Conservation (phyloP, 2,329 filamentous ascomycete species). For the Phialophora verrucosa region DNA sequence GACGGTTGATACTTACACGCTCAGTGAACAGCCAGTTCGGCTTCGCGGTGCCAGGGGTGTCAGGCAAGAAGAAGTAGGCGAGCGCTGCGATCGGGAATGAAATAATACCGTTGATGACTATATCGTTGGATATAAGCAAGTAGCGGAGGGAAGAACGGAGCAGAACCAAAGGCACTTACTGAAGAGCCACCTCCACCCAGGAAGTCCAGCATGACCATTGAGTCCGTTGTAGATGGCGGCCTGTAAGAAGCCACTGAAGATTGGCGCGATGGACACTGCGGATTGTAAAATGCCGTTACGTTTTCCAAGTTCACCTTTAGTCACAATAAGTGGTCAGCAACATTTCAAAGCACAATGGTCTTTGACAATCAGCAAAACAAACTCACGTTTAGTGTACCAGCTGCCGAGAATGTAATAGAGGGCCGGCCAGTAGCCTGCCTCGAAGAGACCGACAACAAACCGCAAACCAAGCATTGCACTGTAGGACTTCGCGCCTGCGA, state of each 20-base stretch:
- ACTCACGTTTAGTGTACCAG: slow-evolving; percentile 34
- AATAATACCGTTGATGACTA: slow-evolving; percentile 33
- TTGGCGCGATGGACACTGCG: slow-evolving; percentile 33
- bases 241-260: slow-evolving; percentile 58
- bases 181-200: slow-evolving; percentile 60
- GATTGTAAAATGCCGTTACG: slow-evolving; percentile 33
- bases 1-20: slow-evolving; percentile 19
- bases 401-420: slow-evolving; percentile 30
- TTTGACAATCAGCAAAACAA: not conserved
- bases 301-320: slow-evolving; percentile 39
- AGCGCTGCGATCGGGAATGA: slow-evolving; percentile 28
- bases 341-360: not conserved
- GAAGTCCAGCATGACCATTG: slow-evolving; percentile 56
- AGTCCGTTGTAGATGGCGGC: slow-evolving; percentile 61
- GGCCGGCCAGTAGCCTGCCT: slow-evolving; percentile 39
- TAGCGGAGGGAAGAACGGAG: not conserved
- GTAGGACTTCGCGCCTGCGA: slow-evolving; percentile 28
- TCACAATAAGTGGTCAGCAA: slow-evolving; percentile 25
- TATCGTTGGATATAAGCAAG: not conserved
- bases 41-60: slow-evolving; percentile 29
- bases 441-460: slow-evolving; percentile 31
- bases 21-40: slow-evolving; percentile 29
- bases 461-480: slow-evolving; percentile 25
- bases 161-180: slow-evolving; percentile 8
- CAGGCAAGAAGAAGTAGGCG: slow-evolving; percentile 30